Percentiles rank a stretch among this genome's conserved stretches.
These are phyloP conservation scores for Lagenidium giganteum DNA, from an alignment of 352 stramenopile species.

Conservation along the genomic window DNA sequence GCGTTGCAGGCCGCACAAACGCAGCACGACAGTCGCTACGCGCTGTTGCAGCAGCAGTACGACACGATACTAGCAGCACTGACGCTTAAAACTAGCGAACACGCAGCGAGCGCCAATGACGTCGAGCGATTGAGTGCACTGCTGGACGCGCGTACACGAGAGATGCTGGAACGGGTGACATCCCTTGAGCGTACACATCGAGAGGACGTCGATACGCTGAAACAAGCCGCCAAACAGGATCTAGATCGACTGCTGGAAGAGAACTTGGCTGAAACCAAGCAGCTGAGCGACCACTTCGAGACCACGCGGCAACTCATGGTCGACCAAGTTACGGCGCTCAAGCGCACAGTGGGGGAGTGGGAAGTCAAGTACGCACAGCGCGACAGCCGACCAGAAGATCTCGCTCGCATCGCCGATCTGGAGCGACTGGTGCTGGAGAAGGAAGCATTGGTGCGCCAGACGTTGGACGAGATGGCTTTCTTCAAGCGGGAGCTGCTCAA, in stretches of 20 bases:
- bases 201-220: constrained; percentile 48
- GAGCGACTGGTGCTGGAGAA: constrained; percentile 58
- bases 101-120: constrained; percentile 20
- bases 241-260: constrained; percentile 67
- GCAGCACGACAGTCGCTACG: constrained; percentile 21
- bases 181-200: constrained; percentile 29
- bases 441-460: constrained; percentile 59
- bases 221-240: constrained; percentile 49
- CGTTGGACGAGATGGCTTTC: constrained; percentile 88
- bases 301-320: constrained; percentile 45
- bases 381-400: constrained; percentile 72
- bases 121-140: constrained; percentile 20
- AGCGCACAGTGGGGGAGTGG: constrained; percentile 41
- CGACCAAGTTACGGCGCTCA: constrained; percentile 41
- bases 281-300: constrained; percentile 71
- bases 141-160: constrained; percentile 26
- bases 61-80: too few species aligned
- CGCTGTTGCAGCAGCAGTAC: constrained; percentile 19
- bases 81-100: constrained; percentile 25
- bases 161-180: constrained; percentile 26
- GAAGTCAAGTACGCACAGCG: constrained; percentile 50
- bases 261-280: constrained; percentile 55
- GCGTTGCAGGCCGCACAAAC: constrained; percentile 21
- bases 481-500: constrained; percentile 92
- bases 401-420: constrained; percentile 71